Evolutionary conservation across 805 yeast species (phyloP), one percentile per base, ranked within the genome.

Genomic region (Metschnikowia proteae): DNA sequence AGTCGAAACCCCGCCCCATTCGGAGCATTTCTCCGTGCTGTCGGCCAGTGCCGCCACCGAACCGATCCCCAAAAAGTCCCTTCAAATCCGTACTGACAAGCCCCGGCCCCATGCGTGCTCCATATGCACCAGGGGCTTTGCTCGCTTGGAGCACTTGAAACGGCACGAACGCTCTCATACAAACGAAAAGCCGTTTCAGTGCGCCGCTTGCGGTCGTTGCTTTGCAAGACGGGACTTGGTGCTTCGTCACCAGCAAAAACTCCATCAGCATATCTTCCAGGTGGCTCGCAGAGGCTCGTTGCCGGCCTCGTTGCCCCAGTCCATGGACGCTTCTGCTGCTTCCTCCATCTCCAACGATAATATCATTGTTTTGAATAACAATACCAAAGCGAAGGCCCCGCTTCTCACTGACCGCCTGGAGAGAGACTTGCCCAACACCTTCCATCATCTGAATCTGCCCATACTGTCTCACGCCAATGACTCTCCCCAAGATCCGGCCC

Each of bases 141-240:
- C 97, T 1, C 78, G 99, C 47, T 75, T 88, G 43, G 99, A 92
- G 67, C 99, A 92, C 67, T 75, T 94, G 61, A 90, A 88, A 66
- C 82, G 99, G 49, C 99, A 92, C 63, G 95, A 90, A 59, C 74
- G 97, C 36, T 84, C 95, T 0, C 99, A 92, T 65, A 92, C 99
- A 7, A 88, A 91, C 64, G 60, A 57, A 27, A 58, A 90, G 64
- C 98, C 98, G 1, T 92, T 86, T 70, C 94, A 88, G 63, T 92
- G 99, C 69, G 95, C 96, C 2, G 91, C 91, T 6, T 92, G 98
- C 67, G 97, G 96, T 31, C 81, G 98, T 43, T 87, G 96, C 62
- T 92, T 94, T 71, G 97, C 98, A 4, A 75, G 99, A 48, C 73
- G 97, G 48, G 92, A 86, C 63, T 74, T 86, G 62, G 89, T 94